Evolutionary conservation across 2,329 filamentous ascomycete genomes (phyloP).

Genomic region (Pseudogymnoascus pannorum): DNA sequence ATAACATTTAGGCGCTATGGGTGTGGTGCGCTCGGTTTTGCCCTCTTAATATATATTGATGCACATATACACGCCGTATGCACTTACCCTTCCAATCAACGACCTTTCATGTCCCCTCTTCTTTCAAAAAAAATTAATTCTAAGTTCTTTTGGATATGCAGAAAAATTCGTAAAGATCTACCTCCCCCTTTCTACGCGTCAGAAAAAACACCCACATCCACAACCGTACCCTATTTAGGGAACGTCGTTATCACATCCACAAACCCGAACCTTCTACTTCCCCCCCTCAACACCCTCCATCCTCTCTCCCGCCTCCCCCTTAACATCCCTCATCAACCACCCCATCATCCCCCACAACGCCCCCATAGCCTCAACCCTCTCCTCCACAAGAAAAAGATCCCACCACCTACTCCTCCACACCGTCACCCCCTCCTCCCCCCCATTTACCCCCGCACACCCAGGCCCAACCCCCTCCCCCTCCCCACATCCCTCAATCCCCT

Average conservation of each 20-base stretch:
- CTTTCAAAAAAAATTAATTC: neutral
- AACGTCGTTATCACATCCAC: neutral
- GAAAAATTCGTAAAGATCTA: neutral
- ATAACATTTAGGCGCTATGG: neutral
- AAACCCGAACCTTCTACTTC: neutral
- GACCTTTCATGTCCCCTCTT: too few species aligned
- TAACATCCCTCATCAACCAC: conserved; percentile 23
- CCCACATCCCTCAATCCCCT: conserved; percentile 45
- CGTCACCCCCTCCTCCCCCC: conserved; percentile 35
- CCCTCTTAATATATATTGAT: neutral
- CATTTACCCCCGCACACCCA: conserved; percentile 27
- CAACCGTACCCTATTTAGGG: too few species aligned
- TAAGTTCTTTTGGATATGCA: neutral
- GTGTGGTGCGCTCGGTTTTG: neutral
- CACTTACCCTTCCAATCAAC: too few species aligned
- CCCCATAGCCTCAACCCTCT: conserved; percentile 50
- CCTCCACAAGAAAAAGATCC: conserved; percentile 48
- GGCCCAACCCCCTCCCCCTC: conserved; percentile 17
- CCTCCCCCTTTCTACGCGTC: neutral
- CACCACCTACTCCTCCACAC: conserved; percentile 55
- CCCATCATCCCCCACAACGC: conserved; percentile 53
- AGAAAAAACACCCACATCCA: neutral
- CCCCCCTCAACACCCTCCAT: neutral
- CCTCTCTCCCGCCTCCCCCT: neutral
- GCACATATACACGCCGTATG: neutral